Percentiles rank a stretch among this genome's conserved stretches.
phyloP scores from a whole-genome alignment of 805 yeast genomes.

The Yamadazyma sp. region DNA sequence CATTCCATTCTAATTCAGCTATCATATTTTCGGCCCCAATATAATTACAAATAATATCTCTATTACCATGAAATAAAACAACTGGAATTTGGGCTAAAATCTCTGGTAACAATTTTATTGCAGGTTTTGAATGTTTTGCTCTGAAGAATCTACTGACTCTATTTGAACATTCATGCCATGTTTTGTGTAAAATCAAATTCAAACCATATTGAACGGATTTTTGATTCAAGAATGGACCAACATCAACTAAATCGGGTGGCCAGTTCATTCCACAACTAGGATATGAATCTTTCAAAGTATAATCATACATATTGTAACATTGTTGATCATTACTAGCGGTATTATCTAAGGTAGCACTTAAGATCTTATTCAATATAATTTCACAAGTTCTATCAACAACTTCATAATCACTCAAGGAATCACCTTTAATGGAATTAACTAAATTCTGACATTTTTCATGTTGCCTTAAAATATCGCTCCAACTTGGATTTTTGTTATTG shows the following conservation, averaged over 20 bases:
- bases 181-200: constrained; percentile 38
- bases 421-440: constrained; percentile 26
- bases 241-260: constrained; percentile 64
- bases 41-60: constrained; percentile 85
- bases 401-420: constrained; percentile 19
- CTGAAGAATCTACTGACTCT: constrained; percentile 51
- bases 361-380: constrained; percentile 37
- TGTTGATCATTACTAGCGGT: constrained; percentile 33
- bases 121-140: constrained; percentile 53
- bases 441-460: constrained; percentile 63
- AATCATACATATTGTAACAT: constrained; percentile 85
- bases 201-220: constrained; percentile 48
- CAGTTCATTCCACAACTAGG: constrained; percentile 92
- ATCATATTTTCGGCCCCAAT: constrained; percentile 71
- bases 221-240: constrained; percentile 49
- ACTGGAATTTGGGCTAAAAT: constrained; percentile 59
- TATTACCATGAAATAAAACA: constrained; percentile 79
- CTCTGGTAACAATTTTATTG: constrained; percentile 65
- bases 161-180: constrained; percentile 79
- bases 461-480: constrained; percentile 40
- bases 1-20: constrained; percentile 62
- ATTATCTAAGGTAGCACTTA: constrained; percentile 27
- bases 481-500: constrained; percentile 31
- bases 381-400: constrained; percentile 44
- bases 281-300: constrained; percentile 61